Conservation (phyloP, 768 basidiomycete species). For the Suillus weaverae region DNA sequence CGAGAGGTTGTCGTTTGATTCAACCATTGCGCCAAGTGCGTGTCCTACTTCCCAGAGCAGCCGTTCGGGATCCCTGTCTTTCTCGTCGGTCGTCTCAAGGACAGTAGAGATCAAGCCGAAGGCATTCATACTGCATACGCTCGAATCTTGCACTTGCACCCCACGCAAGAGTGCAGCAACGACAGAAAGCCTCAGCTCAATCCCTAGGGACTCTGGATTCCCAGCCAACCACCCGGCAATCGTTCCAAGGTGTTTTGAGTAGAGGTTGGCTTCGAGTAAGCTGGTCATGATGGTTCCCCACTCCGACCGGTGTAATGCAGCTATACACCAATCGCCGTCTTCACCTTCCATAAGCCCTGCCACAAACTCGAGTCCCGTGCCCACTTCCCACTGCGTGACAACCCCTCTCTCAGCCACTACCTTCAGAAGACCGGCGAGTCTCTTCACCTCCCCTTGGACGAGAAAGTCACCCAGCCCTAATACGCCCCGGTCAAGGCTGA, state of each 20-base stretch:
- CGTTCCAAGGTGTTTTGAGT: slow-evolving; percentile 2
- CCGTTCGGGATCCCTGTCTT: slow-evolving; percentile 26
- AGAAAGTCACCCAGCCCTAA: slow-evolving; percentile 50
- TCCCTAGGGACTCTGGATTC: not conserved
- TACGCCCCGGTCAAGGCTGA: slow-evolving; percentile 54
- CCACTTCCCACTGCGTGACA: slow-evolving; percentile 46
- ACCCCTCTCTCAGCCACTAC: slow-evolving; percentile 31
- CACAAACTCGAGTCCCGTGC: slow-evolving; percentile 47
- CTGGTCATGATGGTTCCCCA: not conserved
- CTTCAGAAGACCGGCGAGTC: not conserved
- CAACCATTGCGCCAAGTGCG: slow-evolving; percentile 31
- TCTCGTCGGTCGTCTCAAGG: slow-evolving; percentile 25
- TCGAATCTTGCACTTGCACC: slow-evolving; percentile 23
- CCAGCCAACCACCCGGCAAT: slow-evolving; percentile 1
- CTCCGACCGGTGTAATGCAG: not conserved
- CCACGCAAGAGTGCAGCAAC: slow-evolving; percentile 34
- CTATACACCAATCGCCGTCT: not conserved
- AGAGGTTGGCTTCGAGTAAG: not conserved
- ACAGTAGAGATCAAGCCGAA: slow-evolving; percentile 27
- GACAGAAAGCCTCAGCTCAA: slow-evolving; percentile 33
- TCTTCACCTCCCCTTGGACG: slow-evolving; percentile 56
- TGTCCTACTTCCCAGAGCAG: slow-evolving; percentile 39
- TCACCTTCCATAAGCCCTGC: slow-evolving; percentile 36
- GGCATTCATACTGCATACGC: slow-evolving; percentile 20
- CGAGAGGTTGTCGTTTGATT: slow-evolving; percentile 23